Evolutionary conservation across 2,329 filamentous ascomycete species (phyloP).

Genomic region (Phoma herbarum): DNA sequence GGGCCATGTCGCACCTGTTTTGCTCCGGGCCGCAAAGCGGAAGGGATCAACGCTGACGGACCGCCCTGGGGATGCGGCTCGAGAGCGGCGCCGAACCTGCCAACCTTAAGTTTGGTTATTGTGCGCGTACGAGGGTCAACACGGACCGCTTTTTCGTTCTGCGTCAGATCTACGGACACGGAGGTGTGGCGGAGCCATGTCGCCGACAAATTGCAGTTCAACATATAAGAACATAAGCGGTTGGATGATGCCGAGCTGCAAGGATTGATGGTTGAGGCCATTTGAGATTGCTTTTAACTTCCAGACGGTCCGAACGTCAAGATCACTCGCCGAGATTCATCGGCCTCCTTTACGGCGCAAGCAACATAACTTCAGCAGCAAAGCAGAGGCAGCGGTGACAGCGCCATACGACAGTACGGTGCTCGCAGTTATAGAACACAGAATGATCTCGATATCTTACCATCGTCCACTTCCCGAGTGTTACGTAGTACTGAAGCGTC

Average conservation of each 20-base stretch:
- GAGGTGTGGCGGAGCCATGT: conserved; percentile 7
- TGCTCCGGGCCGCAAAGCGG: conserved; percentile 31
- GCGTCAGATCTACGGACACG: conserved; percentile 11
- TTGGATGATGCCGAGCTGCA: neutral
- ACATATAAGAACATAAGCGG: neutral
- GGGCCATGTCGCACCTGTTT: conserved; percentile 19
- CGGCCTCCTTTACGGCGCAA: neutral
- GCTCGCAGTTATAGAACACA: neutral
- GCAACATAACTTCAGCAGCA: neutral
- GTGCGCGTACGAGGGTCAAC: conserved; percentile 7
- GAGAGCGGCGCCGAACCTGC: conserved; percentile 32
- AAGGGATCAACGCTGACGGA: conserved; percentile 39
- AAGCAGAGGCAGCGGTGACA: neutral
- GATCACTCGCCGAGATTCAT: conserved; percentile 4
- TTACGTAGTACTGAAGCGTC: conserved; percentile 27
- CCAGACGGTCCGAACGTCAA: conserved; percentile 14
- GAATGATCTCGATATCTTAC: conserved; percentile 9
- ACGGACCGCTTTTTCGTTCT: conserved; percentile 10
- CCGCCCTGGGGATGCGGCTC: conserved; percentile 30
- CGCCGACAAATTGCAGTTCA: conserved; percentile 1
- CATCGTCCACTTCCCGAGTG: conserved; percentile 11
- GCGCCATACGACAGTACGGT: neutral
- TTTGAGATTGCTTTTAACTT: conserved; percentile 9
- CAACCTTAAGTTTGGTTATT: conserved; percentile 9
- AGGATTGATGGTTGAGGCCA: neutral